Percentiles rank a stretch among this genome's conserved stretches.
These are phyloP conservation scores for Wickerhamiella alocasiicola DNA, from an alignment of 805 yeast species.

Conservation along the genomic window DNA sequence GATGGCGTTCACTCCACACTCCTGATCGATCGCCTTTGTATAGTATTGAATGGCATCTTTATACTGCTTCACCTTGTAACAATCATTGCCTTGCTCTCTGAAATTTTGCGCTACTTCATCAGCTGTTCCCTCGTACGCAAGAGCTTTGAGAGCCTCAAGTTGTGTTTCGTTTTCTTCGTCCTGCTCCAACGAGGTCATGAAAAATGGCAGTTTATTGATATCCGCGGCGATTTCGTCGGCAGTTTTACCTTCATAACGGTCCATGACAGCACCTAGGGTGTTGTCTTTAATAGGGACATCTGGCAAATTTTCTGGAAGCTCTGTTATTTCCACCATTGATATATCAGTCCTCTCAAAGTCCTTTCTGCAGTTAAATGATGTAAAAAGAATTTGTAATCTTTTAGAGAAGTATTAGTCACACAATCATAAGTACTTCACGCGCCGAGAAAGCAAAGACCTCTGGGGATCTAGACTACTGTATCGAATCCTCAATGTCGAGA, in stretches of 20 bases:
- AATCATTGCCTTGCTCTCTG: constrained; percentile 86
- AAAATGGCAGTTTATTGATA: constrained; percentile 76
- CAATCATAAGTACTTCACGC: too few relatives aligned
- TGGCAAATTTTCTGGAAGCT: not conserved
- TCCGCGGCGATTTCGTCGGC: constrained; percentile 68
- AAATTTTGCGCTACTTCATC: constrained; percentile 82
- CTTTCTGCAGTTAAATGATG: too few relatives aligned
- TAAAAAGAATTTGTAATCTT: too few relatives aligned
- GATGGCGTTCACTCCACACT: constrained; percentile 28
- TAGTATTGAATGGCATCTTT: constrained; percentile 68
- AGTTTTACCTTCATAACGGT: constrained; percentile 38
- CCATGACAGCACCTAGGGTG: constrained; percentile 15
- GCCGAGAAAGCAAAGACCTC: too few relatives aligned
- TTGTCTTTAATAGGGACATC: too few relatives aligned
- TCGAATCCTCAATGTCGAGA: too few relatives aligned
- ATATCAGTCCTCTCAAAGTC: too few relatives aligned
- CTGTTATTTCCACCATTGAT: constrained; percentile 5
- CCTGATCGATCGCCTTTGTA: constrained; percentile 62
- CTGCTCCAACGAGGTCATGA: constrained; percentile 79
- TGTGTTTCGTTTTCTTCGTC: constrained; percentile 44
- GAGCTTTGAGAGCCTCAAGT: constrained; percentile 78
- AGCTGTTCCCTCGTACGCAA: constrained; percentile 93
- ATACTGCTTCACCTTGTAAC: constrained; percentile 58
- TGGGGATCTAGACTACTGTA: too few relatives aligned
- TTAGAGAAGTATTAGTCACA: too few relatives aligned